phyloP scores from a whole-genome alignment of 2,329 filamentous ascomycete species.

The Exophiala lecanii-corni region DNA sequence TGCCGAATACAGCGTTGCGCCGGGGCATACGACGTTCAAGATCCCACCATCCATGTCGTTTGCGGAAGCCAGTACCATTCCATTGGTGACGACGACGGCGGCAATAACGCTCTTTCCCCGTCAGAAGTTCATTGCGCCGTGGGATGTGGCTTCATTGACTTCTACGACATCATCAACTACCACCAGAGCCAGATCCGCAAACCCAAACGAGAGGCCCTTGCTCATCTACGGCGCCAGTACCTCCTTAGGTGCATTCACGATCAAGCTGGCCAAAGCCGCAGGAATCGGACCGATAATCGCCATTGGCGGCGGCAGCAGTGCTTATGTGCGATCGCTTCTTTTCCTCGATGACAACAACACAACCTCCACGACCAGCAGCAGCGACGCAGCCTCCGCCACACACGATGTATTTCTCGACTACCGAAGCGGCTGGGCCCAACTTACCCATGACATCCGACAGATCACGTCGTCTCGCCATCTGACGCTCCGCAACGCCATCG shows the following conservation, averaged over 20 bases:
- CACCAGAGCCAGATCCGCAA: slow-evolving; percentile 32
- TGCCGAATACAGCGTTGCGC: slow-evolving; percentile 36
- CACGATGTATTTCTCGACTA: slow-evolving; percentile 60
- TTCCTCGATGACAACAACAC: too few species aligned
- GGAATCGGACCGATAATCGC: slow-evolving; percentile 60
- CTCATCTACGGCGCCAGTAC: slow-evolving; percentile 53
- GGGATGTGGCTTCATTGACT: slow-evolving; percentile 25
- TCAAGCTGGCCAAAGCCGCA: slow-evolving; percentile 52
- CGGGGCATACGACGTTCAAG: slow-evolving; percentile 28
- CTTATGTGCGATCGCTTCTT: slow-evolving; percentile 44
- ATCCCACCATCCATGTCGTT: slow-evolving; percentile 8
- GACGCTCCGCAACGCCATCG: slow-evolving; percentile 44
- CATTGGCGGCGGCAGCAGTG: slow-evolving; percentile 53
- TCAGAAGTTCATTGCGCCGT: slow-evolving; percentile 48
- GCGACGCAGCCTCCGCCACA: too few species aligned
- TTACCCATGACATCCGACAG: too few species aligned
- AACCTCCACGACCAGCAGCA: too few species aligned
- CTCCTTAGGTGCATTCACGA: slow-evolving; percentile 54
- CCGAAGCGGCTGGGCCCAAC: slow-evolving; percentile 47
- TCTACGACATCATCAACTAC: background rate
- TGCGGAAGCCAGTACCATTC: slow-evolving; percentile 52
- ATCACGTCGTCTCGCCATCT: too few species aligned
- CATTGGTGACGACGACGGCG: slow-evolving; percentile 53
- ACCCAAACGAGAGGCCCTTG: slow-evolving; percentile 32
- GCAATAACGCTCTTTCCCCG: slow-evolving; percentile 44